These are phyloP conservation scores for Eimeria tenella DNA, from an alignment of 169 alveolate genomes.

Conservation along the genomic window DNA sequence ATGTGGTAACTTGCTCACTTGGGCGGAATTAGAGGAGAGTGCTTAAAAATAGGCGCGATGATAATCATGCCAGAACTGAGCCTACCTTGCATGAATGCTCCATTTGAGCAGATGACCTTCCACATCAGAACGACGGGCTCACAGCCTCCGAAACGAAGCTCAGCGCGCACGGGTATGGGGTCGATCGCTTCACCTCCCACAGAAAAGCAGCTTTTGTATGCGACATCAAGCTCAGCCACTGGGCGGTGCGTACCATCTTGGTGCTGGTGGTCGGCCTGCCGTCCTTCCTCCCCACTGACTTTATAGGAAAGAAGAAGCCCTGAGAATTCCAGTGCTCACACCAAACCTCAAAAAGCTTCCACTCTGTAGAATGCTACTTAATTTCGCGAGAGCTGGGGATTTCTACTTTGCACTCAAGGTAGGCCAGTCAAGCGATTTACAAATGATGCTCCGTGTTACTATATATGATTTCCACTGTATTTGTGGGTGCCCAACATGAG, in stretches of 20 bases:
- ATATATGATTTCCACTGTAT: no score
- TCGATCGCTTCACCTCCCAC: constrained; percentile 49
- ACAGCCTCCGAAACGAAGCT: constrained; percentile 43
- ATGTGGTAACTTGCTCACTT: neutral
- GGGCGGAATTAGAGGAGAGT: neutral
- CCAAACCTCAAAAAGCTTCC: neutral
- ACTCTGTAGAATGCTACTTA: no score
- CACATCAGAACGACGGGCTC: constrained; percentile 70
- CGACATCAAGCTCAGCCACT: constrained; percentile 72
- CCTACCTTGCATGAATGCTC: constrained; percentile 59
- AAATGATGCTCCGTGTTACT: no score
- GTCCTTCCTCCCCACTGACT: constrained; percentile 76
- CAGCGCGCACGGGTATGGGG: constrained; percentile 58
- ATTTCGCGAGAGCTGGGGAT: no score
- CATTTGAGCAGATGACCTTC: constrained; percentile 51
- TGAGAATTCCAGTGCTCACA: neutral
- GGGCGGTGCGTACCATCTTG: constrained; percentile 77
- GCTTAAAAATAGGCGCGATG: neutral
- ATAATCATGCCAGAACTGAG: neutral
- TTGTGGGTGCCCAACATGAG: neutral
- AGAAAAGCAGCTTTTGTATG: constrained; percentile 57
- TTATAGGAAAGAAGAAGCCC: constrained; percentile 74
- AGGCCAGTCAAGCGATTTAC: no score
- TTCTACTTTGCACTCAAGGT: no score
- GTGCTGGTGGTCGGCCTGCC: constrained; percentile 66